Evolutionary conservation across 73 alveolate species (phyloP).

Genomic region (Urostyla sp.): DNA sequence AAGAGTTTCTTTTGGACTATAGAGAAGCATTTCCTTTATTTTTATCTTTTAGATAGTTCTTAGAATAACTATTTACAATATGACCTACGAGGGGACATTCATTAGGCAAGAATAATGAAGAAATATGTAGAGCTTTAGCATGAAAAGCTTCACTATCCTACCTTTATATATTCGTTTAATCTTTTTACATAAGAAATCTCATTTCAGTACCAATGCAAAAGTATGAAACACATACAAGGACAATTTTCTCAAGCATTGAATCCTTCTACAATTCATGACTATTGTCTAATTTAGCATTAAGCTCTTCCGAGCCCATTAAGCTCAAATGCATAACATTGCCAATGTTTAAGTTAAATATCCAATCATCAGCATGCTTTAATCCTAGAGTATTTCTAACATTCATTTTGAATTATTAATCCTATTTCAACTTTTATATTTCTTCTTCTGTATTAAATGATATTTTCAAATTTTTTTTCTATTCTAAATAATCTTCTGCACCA

Average conservation of each 20-base stretch:
- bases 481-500: slow-evolving; percentile 26
- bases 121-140: slow-evolving; percentile 62
- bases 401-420: slow-evolving; percentile 17
- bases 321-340: slow-evolving; percentile 88
- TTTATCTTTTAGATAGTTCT: slow-evolving; percentile 56
- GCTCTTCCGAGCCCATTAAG: slow-evolving; percentile 58
- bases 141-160: slow-evolving; percentile 67
- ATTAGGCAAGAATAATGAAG: slow-evolving; percentile 47
- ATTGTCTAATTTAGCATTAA: slow-evolving; percentile 24
- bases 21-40: not conserved
- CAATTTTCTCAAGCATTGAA: slow-evolving; percentile 85
- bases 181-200: slow-evolving; percentile 67
- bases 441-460: slow-evolving; percentile 8
- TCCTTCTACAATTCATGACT: slow-evolving; percentile 83
- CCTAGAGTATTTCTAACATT: slow-evolving; percentile 55
- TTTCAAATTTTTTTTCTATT: slow-evolving; percentile 28
- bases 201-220: slow-evolving; percentile 87
- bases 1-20: not conserved
- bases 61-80: slow-evolving; percentile 51
- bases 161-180: slow-evolving; percentile 8
- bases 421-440: slow-evolving; percentile 40
- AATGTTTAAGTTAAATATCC: slow-evolving; percentile 83
- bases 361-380: slow-evolving; percentile 64
- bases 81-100: slow-evolving; percentile 71
- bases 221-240: slow-evolving; percentile 76